phyloP scores from a whole-genome alignment of 164 flowering plant species.

The Dillenia turbinata region DNA sequence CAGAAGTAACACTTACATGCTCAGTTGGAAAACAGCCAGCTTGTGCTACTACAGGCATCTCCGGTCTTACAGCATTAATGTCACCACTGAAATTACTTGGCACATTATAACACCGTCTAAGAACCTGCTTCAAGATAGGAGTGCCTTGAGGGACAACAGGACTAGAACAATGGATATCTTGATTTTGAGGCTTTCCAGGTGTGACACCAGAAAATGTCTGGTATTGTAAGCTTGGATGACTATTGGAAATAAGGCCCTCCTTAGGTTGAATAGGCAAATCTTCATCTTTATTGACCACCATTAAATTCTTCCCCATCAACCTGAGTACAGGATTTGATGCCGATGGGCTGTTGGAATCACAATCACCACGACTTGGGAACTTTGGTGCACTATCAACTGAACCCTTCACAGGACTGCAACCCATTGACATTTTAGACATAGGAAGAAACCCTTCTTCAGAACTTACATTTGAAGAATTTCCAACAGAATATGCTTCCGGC shows the following conservation, averaged over 20 bases:
- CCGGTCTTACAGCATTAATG: slow-evolving; percentile 10
- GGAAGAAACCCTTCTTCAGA: slow-evolving; percentile 23
- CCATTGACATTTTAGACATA: slow-evolving; percentile 13
- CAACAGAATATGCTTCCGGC: slow-evolving; percentile 23
- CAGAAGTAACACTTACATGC: slow-evolving; percentile 12
- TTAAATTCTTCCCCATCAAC: slow-evolving; percentile 89
- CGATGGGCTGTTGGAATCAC: slow-evolving; percentile 39
- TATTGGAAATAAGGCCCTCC: slow-evolving; percentile 13
- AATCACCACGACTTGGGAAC: slow-evolving; percentile 23
- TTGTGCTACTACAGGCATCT: slow-evolving; percentile 7
- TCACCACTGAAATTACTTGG: slow-evolving; percentile 18
- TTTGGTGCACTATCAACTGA: slow-evolving; percentile 20
- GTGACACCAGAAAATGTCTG: slow-evolving; percentile 16
- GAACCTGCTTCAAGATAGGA: slow-evolving; percentile 15
- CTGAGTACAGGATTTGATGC: slow-evolving; percentile 60
- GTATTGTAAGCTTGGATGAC: slow-evolving; percentile 16
- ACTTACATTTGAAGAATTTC: slow-evolving; percentile 14
- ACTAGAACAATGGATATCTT: slow-evolving; percentile 15
- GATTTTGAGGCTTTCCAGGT: slow-evolving; percentile 12
- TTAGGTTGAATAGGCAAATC: slow-evolving; percentile 24
- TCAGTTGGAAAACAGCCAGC: slow-evolving; percentile 13
- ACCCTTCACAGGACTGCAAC: slow-evolving; percentile 15
- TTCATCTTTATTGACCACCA: slow-evolving; percentile 71
- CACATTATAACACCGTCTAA: slow-evolving; percentile 18
- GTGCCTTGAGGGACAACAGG: slow-evolving; percentile 23